phyloP scores from a whole-genome alignment of 2,329 filamentous ascomycete species.

The Penicillium sp. region DNA sequence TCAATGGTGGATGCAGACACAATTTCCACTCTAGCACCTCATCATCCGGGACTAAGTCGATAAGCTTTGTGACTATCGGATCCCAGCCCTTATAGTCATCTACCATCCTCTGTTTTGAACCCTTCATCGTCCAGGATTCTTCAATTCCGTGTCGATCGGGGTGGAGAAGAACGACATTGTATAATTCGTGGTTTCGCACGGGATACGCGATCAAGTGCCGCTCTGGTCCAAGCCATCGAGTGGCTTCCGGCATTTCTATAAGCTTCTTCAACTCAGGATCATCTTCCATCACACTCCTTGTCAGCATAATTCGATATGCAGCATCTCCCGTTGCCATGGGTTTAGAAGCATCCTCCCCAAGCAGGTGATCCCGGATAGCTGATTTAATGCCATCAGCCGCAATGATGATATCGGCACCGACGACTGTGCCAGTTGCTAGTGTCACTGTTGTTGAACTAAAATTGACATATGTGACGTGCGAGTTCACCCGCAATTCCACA shows the following conservation, averaged over 20 bases:
- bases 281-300: constrained; percentile 66
- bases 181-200: constrained; percentile 68
- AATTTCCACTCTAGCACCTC: constrained; percentile 47
- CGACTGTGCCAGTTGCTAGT: constrained; percentile 30
- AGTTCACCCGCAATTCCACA: constrained; percentile 37
- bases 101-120: constrained; percentile 65
- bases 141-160: constrained; percentile 65
- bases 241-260: constrained; percentile 69
- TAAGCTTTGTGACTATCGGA: constrained; percentile 62
- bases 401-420: constrained; percentile 54
- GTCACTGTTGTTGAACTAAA: constrained; percentile 37
- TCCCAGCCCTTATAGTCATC: constrained; percentile 67
- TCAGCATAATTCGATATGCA: constrained; percentile 79
- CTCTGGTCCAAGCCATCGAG: constrained; percentile 76
- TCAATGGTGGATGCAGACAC: constrained; percentile 39
- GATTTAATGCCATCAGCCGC: constrained; percentile 62
- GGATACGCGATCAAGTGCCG: constrained; percentile 81
- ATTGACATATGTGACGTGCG: constrained; percentile 31
- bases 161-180: constrained; percentile 68
- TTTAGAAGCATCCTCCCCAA: constrained; percentile 34
- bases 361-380: constrained; percentile 46
- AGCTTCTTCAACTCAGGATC: constrained; percentile 72
- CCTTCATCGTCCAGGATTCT: constrained; percentile 68
- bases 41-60: constrained; percentile 64
- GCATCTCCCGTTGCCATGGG: constrained; percentile 67